phyloP scores from a whole-genome alignment of 352 stramenopile genomes.

The Blastocystis sp. region DNA sequence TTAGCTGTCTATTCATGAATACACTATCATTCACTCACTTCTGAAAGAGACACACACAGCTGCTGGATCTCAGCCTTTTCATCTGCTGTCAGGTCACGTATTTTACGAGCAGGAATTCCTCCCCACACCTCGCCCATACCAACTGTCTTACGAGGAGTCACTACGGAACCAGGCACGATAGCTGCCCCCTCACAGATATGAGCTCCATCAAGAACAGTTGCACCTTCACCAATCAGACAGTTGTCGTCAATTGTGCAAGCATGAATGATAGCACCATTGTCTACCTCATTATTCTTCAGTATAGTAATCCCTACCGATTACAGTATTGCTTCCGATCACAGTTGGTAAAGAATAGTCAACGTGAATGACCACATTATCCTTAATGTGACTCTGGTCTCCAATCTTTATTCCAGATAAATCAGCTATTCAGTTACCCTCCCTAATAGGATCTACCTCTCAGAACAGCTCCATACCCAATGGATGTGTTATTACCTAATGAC shows the following conservation, averaged over 20 bases:
- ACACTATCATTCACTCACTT: background rate
- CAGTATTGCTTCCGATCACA: constrained; percentile 47
- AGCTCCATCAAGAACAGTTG: constrained; percentile 50
- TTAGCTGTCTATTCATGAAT: constrained; percentile 29
- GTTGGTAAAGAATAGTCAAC: constrained; percentile 44
- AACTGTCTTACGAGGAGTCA: constrained; percentile 62
- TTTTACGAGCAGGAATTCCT: constrained; percentile 53
- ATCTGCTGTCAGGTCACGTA: constrained; percentile 37
- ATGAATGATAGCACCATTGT: constrained; percentile 57
- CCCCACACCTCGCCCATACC: constrained; percentile 45
- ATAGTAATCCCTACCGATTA: constrained; percentile 32
- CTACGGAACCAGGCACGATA: constrained; percentile 58
- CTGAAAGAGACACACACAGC: constrained; percentile 17
- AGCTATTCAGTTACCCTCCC: background rate
- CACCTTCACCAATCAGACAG: constrained; percentile 59
- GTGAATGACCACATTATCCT: constrained; percentile 61
- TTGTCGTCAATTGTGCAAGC: constrained; percentile 67
- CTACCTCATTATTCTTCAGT: background rate
- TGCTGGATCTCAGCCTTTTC: constrained; percentile 58
- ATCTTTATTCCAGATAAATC: constrained; percentile 63
- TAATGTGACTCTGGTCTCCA: constrained; percentile 54
- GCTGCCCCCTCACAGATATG: constrained; percentile 52
- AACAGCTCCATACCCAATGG: constrained; percentile 39
- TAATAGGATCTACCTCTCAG: constrained; percentile 25
- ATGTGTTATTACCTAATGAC: constrained; percentile 16